Conservation (phyloP, 2,329 filamentous ascomycete genomes). For the Colletotrichum euphorbiae region DNA sequence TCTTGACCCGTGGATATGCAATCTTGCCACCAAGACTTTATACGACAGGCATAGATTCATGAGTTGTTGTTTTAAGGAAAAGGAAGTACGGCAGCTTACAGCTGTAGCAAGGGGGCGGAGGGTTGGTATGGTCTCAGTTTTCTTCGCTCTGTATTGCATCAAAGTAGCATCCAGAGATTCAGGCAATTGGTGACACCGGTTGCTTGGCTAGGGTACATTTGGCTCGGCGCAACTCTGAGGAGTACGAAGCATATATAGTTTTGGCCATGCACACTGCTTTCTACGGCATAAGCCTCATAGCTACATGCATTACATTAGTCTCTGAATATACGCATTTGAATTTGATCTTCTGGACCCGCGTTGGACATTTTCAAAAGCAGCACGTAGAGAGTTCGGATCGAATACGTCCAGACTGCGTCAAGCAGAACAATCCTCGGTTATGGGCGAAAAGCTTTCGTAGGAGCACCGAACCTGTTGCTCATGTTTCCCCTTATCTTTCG, state of each 20-base stretch:
- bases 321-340: conserved; percentile 19
- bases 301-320: conserved; percentile 14
- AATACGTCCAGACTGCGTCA: no score
- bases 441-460: background rate
- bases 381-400: no score
- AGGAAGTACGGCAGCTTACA: conserved; percentile 1
- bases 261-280: background rate
- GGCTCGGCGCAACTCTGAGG: conserved; percentile 13
- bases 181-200: background rate
- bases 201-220: conserved; percentile 5
- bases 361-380: background rate
- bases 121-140: conserved; percentile 5
- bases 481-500: no score
- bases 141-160: conserved; percentile 15
- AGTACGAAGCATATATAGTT: conserved; percentile 30
- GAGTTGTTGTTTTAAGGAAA: background rate
- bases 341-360: background rate
- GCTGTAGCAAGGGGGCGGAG: background rate
- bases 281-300: background rate
- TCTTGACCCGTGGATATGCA: conserved; percentile 4
- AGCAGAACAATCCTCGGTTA: no score
- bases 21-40: background rate
- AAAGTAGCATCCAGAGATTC: conserved; percentile 6
- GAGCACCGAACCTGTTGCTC: background rate
- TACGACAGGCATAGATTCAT: background rate